A percentile compares a stretch with the other conserved stretches of the same genome.
Evolutionary conservation across 2,329 filamentous ascomycete species (phyloP).

Genomic region (Akanthomyces muscarius): DNA sequence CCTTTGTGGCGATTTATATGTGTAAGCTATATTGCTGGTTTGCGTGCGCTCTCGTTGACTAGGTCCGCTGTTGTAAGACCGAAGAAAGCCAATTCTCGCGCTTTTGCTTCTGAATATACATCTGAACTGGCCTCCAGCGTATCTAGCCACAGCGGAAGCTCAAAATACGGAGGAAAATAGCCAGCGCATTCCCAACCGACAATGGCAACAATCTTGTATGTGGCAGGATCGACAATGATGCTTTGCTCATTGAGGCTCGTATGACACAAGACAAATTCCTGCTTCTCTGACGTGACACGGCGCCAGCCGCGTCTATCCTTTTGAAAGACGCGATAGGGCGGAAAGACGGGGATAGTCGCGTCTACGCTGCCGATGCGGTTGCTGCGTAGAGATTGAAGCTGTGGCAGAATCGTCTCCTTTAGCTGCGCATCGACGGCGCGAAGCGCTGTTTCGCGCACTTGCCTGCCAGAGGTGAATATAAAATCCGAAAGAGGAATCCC

Average conservation of each 20-base stretch:
- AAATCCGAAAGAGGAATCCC: background rate
- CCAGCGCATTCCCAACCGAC: conserved; percentile 15
- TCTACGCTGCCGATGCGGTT: conserved; percentile 3
- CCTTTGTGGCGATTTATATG: background rate
- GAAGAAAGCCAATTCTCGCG: background rate
- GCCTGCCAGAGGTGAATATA: background rate
- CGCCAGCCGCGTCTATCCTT: conserved; percentile 2
- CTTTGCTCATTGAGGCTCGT: background rate
- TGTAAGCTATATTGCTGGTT: background rate
- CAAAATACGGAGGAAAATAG: conserved; percentile 3
- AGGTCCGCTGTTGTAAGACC: background rate
- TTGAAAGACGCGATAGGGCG: background rate
- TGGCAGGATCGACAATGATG: background rate
- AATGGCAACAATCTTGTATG: conserved; percentile 2
- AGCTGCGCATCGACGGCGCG: background rate
- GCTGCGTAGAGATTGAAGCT: background rate
- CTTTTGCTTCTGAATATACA: background rate
- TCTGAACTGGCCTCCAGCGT: background rate
- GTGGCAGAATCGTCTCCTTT: background rate
- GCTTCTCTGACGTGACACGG: background rate
- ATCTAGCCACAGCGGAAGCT: background rate
- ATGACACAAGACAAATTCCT: conserved; percentile 9
- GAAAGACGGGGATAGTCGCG: background rate
- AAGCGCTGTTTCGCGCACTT: background rate
- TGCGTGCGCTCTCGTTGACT: background rate